Conservation (phyloP, 225 moss, liverwort and hornwort genomes). For the Straminergon stramineum region DNA sequence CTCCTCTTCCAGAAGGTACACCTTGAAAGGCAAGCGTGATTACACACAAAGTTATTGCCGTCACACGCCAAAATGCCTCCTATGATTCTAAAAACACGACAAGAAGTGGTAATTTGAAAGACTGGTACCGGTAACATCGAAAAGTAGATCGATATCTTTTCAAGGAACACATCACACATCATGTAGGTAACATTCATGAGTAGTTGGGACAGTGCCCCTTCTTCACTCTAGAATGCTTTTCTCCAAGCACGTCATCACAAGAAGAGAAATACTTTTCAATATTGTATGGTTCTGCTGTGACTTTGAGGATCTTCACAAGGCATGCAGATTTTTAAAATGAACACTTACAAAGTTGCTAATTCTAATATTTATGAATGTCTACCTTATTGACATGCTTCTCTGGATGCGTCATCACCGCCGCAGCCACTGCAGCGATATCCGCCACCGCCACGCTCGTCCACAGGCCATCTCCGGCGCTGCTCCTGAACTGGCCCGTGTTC, state of each 20-base stretch:
- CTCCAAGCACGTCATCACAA: not conserved
- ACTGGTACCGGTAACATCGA: not conserved
- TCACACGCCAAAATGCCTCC: not conserved
- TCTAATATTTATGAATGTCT: not conserved
- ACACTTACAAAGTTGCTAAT: not conserved
- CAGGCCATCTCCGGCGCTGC: constrained; percentile 7
- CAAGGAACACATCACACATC: not conserved
- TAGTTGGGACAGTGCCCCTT: not conserved
- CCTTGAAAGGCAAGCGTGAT: not conserved
- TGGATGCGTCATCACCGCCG: not conserved
- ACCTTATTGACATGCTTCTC: constrained; percentile 1
- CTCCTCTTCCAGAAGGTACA: not conserved
- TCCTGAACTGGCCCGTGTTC: not conserved
- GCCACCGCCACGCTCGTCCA: not conserved
- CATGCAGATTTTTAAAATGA: not conserved
- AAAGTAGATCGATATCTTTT: not conserved
- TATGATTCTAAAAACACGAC: no score
- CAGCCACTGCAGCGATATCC: constrained; percentile 8
- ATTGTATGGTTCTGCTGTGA: not conserved
- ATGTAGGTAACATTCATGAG: not conserved
- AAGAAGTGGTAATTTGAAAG: not conserved
- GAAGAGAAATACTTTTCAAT: not conserved
- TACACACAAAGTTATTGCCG: not conserved
- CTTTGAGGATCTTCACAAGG: not conserved
- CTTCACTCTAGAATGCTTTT: not conserved